These are phyloP conservation scores for Penicillium nucicola DNA, from an alignment of 495 filamentous ascomycete genomes.

Conservation along the genomic window DNA sequence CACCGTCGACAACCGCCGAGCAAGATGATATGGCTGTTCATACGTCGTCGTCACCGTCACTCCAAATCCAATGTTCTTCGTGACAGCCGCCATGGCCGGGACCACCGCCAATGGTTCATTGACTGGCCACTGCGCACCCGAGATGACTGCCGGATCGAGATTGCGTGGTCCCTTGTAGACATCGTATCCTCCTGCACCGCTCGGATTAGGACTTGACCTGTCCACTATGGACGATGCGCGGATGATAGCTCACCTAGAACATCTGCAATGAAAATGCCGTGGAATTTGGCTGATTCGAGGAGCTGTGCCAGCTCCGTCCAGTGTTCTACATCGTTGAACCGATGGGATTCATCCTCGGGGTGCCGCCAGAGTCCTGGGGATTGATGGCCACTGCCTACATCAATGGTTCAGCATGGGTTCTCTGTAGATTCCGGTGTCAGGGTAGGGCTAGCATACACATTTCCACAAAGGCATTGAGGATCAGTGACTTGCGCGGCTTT, in stretches of 20 bases:
- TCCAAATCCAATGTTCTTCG: constrained; percentile 64
- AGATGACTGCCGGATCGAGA: constrained; percentile 53
- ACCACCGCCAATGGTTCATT: constrained; percentile 48
- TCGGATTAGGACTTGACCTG: too few relatives aligned
- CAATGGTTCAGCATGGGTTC: not conserved
- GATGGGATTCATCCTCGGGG: constrained; percentile 49
- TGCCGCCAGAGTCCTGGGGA: constrained; percentile 53
- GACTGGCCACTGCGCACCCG: constrained; percentile 67
- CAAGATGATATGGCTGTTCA: constrained; percentile 68
- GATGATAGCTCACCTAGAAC: constrained; percentile 36
- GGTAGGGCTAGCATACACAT: constrained; percentile 37
- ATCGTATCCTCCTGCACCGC: constrained; percentile 59
- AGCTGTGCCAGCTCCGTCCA: constrained; percentile 50
- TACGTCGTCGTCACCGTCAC: constrained; percentile 70
- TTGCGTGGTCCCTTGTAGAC: constrained; percentile 60
- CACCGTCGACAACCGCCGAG: constrained; percentile 59
- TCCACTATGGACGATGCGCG: too few relatives aligned
- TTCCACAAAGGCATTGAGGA: constrained; percentile 61
- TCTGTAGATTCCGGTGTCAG: not conserved
- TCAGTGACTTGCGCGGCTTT: constrained; percentile 43
- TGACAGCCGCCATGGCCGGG: constrained; percentile 48
- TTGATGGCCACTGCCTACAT: constrained; percentile 49
- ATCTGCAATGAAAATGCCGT: constrained; percentile 57
- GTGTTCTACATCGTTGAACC: constrained; percentile 52
- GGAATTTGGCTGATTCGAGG: constrained; percentile 49